phyloP scores from a whole-genome alignment of 2,329 filamentous ascomycete genomes.

The Curvularia hawaiiensis region DNA sequence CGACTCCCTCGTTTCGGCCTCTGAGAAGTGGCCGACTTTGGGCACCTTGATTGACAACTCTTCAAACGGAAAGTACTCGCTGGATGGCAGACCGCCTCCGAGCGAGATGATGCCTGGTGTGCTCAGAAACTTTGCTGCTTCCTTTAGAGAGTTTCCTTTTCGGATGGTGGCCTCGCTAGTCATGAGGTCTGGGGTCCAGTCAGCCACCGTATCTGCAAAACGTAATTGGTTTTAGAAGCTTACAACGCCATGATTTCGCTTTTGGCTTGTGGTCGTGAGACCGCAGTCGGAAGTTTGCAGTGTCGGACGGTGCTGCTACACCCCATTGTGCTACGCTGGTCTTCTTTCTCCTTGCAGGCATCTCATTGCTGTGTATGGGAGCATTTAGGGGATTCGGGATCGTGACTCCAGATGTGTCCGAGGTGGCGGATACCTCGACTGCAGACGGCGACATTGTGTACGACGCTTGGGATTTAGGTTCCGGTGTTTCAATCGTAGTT shows the following conservation, averaged over 20 bases:
- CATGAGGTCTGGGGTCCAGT: constrained; percentile 46
- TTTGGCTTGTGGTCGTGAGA: constrained; percentile 69
- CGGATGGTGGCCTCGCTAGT: constrained; percentile 60
- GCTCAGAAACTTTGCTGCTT: constrained; percentile 77
- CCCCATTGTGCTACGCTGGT: constrained; percentile 74
- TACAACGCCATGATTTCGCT: constrained; percentile 84
- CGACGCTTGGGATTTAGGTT: neutral
- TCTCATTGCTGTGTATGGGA: constrained; percentile 61
- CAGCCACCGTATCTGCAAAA: constrained; percentile 4
- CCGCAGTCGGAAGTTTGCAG: constrained; percentile 78
- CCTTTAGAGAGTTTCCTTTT: constrained; percentile 71
- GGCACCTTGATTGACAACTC: constrained; percentile 77
- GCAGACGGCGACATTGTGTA: constrained; percentile 38
- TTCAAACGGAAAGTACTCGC: constrained; percentile 92
- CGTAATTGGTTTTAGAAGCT: constrained; percentile 47
- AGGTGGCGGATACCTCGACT: constrained; percentile 51
- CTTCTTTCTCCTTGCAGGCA: constrained; percentile 70
- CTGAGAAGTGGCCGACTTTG: constrained; percentile 69
- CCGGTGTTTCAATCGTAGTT: neutral
- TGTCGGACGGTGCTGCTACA: constrained; percentile 76
- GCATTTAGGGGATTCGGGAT: constrained; percentile 60
- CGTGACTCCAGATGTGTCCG: constrained; percentile 55
- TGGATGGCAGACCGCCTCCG: constrained; percentile 86
- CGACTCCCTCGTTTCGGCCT: constrained; percentile 65
- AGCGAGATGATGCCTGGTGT: constrained; percentile 87